Base-by-base conservation (phyloP, 306 rosid species). In the Trifolium dubium region DNA sequence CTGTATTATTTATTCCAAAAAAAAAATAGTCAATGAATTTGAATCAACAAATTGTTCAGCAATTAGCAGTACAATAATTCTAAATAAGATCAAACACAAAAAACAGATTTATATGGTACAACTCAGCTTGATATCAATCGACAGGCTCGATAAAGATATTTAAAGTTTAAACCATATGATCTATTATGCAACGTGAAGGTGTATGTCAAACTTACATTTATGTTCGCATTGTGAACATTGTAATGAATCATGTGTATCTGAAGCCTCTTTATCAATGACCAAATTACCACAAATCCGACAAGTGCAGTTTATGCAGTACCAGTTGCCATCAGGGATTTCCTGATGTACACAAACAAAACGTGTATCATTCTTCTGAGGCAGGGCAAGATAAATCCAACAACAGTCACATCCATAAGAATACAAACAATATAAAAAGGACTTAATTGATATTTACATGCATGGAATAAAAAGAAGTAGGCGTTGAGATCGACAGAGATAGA, bases 301-400 rank as follows among this genome's bases (percentile, higher is more conserved):
- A 76, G 92, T 83, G 86, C 98, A 94, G 75, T 86, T 91, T 65
- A 85, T 53, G 86, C 98, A 94, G 51, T 94, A 94, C 97, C 97
- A 94, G 85, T 82, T 86, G 71, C 98, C 98, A 74, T 91, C 96
- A 49, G 97, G 98, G 78, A 91, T 89, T 77, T 94, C 98, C 98
- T 94, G 89, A 74, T 79, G 50, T 80, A 73, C 58, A 76, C 49
- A 78, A 53, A 50, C 13, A 74, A 79, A 63, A 72, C 11, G 28
- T 39, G 67, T 37, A 75, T 73, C 60, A 83, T 65, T 64, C 55
- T 68, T 71, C 30, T 31, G 47, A 63, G 67, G 64, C 29, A 78
- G 69, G 69, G 13, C 53, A 61, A 78, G 71, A 76, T 69, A 72
- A 70, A 53, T 75, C 67, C 73, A 53, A 71, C 34, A 69, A 51